phyloP scores from a whole-genome alignment of 2,329 filamentous ascomycete genomes.

The Reticulascus tulasneorum region DNA sequence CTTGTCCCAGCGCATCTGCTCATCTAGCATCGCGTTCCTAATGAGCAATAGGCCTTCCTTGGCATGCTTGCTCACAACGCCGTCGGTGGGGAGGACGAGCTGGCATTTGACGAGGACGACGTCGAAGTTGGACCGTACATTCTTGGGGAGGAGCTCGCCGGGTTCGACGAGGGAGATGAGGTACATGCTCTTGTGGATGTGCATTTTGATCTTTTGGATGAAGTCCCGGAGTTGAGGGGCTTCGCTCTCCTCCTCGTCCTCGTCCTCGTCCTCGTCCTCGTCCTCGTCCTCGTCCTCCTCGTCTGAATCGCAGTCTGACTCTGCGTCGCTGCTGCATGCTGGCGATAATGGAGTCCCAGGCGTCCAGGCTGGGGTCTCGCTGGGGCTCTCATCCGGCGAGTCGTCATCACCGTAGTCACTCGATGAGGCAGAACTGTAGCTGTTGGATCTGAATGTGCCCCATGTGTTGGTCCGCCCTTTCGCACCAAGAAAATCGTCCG shows the following conservation, averaged over 20 bases:
- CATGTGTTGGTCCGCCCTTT: conserved; percentile 4
- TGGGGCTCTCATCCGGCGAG: too few relatives aligned
- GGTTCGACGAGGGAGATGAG: conserved; percentile 17
- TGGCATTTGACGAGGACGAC: conserved; percentile 18
- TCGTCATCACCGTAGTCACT: conserved; percentile 15
- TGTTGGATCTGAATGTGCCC: conserved; percentile 1
- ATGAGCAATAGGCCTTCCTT: conserved; percentile 9
- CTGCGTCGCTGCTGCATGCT: conserved; percentile 10
- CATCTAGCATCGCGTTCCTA: conserved; percentile 16
- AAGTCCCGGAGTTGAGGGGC: conserved; percentile 7
- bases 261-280: neutral
- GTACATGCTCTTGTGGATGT: conserved; percentile 17
- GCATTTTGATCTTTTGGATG: conserved; percentile 17
- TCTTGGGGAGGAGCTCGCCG: conserved; percentile 14
- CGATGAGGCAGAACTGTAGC: conserved; percentile 9
- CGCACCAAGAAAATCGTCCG: conserved; percentile 3
- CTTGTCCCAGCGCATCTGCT: conserved; percentile 17
- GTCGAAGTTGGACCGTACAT: conserved; percentile 15
- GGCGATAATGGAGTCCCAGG: conserved; percentile 8
- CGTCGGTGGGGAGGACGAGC: neutral
- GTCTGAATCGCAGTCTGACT: conserved; percentile 12
- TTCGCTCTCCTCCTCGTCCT: conserved; percentile 7
- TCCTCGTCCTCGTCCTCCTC: neutral
- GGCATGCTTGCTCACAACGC: neutral
- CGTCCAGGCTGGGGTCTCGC: conserved; percentile 3